Evolutionary conservation across 345 rosid genomes (phyloP).

Genomic region (Trapa incisa): DNA sequence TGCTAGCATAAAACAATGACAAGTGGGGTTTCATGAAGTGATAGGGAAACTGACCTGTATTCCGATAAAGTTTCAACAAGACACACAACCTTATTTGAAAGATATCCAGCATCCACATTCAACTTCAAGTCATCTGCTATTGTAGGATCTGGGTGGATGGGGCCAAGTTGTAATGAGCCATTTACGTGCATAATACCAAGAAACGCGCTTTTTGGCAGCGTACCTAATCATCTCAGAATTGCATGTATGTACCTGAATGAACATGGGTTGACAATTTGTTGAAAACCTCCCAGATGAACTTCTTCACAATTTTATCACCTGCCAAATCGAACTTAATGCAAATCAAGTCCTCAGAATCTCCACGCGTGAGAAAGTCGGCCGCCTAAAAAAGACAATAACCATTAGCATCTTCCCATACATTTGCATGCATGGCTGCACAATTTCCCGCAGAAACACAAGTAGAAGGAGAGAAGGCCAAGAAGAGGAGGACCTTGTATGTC

Average conservation of each 20-base stretch:
- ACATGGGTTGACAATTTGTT: constrained; percentile 25
- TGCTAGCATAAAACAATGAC: background rate
- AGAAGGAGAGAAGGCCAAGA: background rate
- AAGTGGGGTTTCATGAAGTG: background rate
- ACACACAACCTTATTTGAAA: constrained; percentile 40
- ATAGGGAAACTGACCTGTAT: constrained; percentile 69
- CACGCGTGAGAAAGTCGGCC: constrained; percentile 38
- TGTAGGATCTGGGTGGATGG: constrained; percentile 20
- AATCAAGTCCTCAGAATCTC: constrained; percentile 28
- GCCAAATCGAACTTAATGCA: constrained; percentile 30
- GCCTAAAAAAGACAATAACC: constrained; percentile 34
- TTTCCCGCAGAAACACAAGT: background rate
- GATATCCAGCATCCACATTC: constrained; percentile 32
- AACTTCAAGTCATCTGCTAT: constrained; percentile 17
- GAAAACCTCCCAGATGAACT: constrained; percentile 37
- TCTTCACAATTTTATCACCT: constrained; percentile 30
- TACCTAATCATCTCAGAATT: background rate
- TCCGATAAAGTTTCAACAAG: constrained; percentile 61
- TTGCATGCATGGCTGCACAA: background rate
- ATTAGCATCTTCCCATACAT: background rate
- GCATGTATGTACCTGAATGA: constrained; percentile 34
- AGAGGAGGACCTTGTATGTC: constrained; percentile 52
- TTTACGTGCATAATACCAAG: background rate
- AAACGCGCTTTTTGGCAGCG: background rate
- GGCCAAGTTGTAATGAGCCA: background rate